Evolutionary conservation across 768 basidiomycete genomes (phyloP).

Genomic region (Lentinula detonsa): DNA sequence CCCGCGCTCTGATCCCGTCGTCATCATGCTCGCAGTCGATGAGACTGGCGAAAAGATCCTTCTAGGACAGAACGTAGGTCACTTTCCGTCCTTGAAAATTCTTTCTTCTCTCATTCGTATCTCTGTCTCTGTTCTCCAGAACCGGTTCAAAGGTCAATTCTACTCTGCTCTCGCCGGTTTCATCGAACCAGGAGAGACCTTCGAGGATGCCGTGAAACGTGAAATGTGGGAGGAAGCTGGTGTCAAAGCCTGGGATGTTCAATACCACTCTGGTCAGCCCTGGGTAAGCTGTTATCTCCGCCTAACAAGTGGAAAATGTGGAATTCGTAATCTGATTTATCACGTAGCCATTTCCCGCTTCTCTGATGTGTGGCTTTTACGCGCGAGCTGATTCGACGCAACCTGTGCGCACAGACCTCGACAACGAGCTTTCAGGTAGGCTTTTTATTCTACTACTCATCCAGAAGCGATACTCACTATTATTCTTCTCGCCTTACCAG

Average conservation of each 20-base stretch:
- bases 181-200: constrained; percentile 88
- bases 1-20: constrained; percentile 81
- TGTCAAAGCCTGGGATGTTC: constrained; percentile 75
- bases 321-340: neutral
- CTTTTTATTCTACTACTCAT: neutral
- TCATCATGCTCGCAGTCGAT: constrained; percentile 86
- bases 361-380: constrained; percentile 88
- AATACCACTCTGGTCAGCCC: constrained; percentile 82
- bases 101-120: neutral
- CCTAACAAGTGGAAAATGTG: neutral
- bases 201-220: constrained; percentile 88
- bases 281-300: constrained; percentile 49
- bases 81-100: neutral
- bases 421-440: constrained; percentile 91
- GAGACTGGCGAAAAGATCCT: constrained; percentile 78
- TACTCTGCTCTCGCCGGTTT: constrained; percentile 94
- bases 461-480: too few relatives aligned
- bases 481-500: constrained; percentile 28
- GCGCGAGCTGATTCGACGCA: constrained; percentile 69
- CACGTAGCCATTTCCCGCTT: constrained; percentile 80
- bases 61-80: constrained; percentile 76
- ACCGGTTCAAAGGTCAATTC: constrained; percentile 52
- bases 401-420: constrained; percentile 78
- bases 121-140: neutral
- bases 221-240: constrained; percentile 98